A percentile compares a stretch with the other conserved stretches of the same genome.
Evolutionary conservation across 2,329 filamentous ascomycete species (phyloP).

Genomic region (Alternaria sp.): DNA sequence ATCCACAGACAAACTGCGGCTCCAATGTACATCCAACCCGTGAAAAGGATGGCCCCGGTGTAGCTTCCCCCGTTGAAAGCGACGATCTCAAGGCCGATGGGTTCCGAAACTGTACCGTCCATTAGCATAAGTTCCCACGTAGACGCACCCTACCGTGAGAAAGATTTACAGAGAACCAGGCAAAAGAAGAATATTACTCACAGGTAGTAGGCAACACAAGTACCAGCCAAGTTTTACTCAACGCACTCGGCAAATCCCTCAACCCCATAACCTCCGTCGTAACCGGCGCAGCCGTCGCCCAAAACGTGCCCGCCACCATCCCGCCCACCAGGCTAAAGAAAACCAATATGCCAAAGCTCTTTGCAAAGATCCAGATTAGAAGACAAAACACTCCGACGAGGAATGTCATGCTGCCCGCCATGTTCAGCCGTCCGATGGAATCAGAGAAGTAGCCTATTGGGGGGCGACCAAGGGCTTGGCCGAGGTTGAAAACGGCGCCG

Average conservation of each 20-base stretch:
- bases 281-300: slow-evolving; percentile 68
- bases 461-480: slow-evolving; percentile 71
- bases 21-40: slow-evolving; percentile 67
- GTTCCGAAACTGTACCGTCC: slow-evolving; percentile 61
- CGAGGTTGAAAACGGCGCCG: slow-evolving; percentile 74
- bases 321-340: slow-evolving; percentile 71
- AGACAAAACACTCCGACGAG: slow-evolving; percentile 69
- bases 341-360: slow-evolving; percentile 70
- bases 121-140: no score
- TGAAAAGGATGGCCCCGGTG: slow-evolving; percentile 65
- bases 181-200: slow-evolving; percentile 26
- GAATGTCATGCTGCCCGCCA: slow-evolving; percentile 70
- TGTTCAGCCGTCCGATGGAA: slow-evolving; percentile 72
- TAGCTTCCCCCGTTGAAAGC: slow-evolving; percentile 58
- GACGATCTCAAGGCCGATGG: slow-evolving; percentile 63
- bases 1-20: slow-evolving; percentile 61
- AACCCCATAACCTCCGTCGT: slow-evolving; percentile 77
- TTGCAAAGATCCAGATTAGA: slow-evolving; percentile 75
- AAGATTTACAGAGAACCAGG: neutral
- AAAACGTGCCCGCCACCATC: slow-evolving; percentile 73
- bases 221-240: slow-evolving; percentile 75
- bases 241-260: slow-evolving; percentile 68
- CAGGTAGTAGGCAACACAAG: slow-evolving; percentile 73
- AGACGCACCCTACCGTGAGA: no score
- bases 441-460: slow-evolving; percentile 77